Evolutionary conservation across 805 yeast species (phyloP), one percentile per base, ranked within the genome.

Genomic region (Starmerella sirachaensis): DNA sequence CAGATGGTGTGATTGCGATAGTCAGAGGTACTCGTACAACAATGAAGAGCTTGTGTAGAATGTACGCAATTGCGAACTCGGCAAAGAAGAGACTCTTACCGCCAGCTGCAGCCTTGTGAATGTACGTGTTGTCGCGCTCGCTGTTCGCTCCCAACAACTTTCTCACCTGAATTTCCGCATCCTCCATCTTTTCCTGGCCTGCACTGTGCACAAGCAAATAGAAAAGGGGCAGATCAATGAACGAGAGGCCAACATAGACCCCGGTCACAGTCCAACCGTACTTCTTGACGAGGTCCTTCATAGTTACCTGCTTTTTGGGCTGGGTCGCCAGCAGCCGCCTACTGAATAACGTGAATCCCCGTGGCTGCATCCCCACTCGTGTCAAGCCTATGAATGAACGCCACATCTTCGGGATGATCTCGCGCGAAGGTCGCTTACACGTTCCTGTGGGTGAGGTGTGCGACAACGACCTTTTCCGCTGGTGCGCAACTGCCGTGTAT

Each of bases 241-340:
- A 64, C 2, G 82, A 68, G n/a, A 91, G 56, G 2, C 70, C 78
- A 16, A 84, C 50, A 54, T 91, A 91, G 0, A 88, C 83, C 11
- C 84, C 94, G 11, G 88, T 61, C 0, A 94, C 96, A 13, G 93
- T 73, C 63, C 79, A 84, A 0, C 98, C 98, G 57, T 91, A 91
- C 54, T 81, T 78, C 54, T 80, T 77, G 52, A 81, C 69, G 45
- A 91, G 64, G 9, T 71, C 76, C 56, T 74, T 82, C 37, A 63
- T 38, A 6, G 50, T 38, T 42, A 37, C 28, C 25, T 30, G 35
- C 38, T 47, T 38, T 12, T 28, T 28, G 4, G 34, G 13, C 34
- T 13, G 19, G 5, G 34, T 31, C 9, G 34, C 21, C 13, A 27
- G 27, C 6, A 31, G 34, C 5, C 34, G 21, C 20, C 34, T 20